These are phyloP conservation scores for Pleurotus tuoliensis DNA, from an alignment of 768 basidiomycete species.

Conservation along the genomic window DNA sequence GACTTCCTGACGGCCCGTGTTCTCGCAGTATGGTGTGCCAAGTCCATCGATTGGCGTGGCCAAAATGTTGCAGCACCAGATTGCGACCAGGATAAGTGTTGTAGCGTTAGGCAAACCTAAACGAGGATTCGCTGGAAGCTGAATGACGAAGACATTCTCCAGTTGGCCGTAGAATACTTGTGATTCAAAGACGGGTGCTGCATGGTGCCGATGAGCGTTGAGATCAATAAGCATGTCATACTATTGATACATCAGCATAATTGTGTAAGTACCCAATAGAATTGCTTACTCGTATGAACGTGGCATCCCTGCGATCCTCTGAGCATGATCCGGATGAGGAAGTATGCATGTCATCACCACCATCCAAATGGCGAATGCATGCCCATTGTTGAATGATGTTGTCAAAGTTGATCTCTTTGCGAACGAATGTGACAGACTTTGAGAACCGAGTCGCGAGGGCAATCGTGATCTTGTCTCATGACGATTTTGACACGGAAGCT, in stretches of 20 bases:
- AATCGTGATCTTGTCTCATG: slow-evolving; percentile 15
- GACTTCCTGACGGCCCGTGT: slow-evolving; percentile 14
- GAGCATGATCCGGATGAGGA: slow-evolving; percentile 7
- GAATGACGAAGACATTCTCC: slow-evolving; percentile 22
- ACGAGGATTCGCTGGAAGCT: slow-evolving; percentile 11
- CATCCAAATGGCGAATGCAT: slow-evolving; percentile 19
- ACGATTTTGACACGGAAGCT: not conserved
- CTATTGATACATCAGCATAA: slow-evolving; percentile 14
- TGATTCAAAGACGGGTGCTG: slow-evolving; percentile 10
- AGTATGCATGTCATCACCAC: slow-evolving; percentile 26
- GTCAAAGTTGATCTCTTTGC: not conserved
- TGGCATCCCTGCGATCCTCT: slow-evolving; percentile 24
- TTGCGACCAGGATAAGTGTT: slow-evolving; percentile 22
- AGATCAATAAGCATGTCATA: slow-evolving; percentile 29
- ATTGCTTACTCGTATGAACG: slow-evolving; percentile 27
- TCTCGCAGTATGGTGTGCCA: slow-evolving; percentile 19
- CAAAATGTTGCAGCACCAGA: slow-evolving; percentile 14
- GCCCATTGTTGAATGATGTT: slow-evolving; percentile 20
- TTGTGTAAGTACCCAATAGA: not conserved
- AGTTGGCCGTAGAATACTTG: slow-evolving; percentile 31
- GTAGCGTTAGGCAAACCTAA: slow-evolving; percentile 13
- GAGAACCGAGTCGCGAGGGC: slow-evolving; percentile 15
- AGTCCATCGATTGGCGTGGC: not conserved
- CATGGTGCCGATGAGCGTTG: slow-evolving; percentile 12
- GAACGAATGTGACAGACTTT: not conserved